Evolutionary conservation across 176 grass and related monocot species (phyloP).

Genomic region (Leersia perrieri): DNA sequence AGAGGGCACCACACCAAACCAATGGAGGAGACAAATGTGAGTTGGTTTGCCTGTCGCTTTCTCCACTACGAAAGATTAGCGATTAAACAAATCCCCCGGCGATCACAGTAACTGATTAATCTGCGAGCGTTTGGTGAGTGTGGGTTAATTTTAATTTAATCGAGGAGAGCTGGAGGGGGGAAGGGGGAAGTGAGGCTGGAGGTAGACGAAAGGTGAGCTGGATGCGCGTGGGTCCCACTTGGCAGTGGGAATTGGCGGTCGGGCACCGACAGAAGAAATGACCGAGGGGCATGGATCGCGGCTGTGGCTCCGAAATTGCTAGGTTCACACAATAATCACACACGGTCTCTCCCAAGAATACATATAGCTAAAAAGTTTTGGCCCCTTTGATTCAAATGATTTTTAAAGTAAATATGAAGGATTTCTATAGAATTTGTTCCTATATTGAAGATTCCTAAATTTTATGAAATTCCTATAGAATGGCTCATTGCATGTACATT

Average conservation of each 20-base stretch:
- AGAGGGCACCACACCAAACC: slow-evolving; percentile 19
- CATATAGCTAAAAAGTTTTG: too few relatives aligned
- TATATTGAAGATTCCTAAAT: too few relatives aligned
- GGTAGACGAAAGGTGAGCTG: slow-evolving; percentile 44
- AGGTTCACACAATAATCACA: background rate
- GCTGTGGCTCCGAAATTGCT: background rate
- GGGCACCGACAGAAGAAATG: slow-evolving; percentile 18
- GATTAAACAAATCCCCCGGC: background rate
- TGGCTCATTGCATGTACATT: too few relatives aligned
- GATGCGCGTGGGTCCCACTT: background rate
- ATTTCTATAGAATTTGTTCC: too few relatives aligned
- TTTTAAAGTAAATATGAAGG: too few relatives aligned
- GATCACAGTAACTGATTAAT: background rate
- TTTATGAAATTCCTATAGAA: too few relatives aligned
- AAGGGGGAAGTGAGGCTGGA: slow-evolving; percentile 12
- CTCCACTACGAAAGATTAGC: background rate
- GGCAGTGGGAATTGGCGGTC: background rate
- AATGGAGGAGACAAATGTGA: slow-evolving; percentile 31
- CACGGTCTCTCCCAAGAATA: too few relatives aligned
- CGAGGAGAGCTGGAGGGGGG: background rate
- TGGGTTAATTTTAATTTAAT: background rate
- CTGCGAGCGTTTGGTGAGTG: background rate
- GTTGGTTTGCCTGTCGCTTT: slow-evolving; percentile 40
- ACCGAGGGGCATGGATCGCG: background rate
- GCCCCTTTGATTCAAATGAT: too few relatives aligned